These are phyloP conservation scores for Nevesoporus exiguus DNA, from an alignment of 768 basidiomycete species.

Conservation along the genomic window DNA sequence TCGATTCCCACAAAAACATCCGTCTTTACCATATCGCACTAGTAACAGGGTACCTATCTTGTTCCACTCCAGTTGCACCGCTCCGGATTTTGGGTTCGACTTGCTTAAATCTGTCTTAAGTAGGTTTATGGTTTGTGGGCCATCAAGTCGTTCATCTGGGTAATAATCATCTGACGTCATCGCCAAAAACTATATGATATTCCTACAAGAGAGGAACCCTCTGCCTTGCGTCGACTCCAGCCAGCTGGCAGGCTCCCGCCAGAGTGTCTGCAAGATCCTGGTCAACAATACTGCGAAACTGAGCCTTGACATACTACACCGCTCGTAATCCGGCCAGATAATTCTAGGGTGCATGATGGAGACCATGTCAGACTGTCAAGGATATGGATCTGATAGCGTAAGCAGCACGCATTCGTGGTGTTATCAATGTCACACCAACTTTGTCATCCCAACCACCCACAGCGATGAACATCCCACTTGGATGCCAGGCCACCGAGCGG, in stretches of 20 bases:
- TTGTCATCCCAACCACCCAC: constrained; percentile 90
- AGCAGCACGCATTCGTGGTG: neutral
- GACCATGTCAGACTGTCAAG: constrained; percentile 78
- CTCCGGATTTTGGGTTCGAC: constrained; percentile 62
- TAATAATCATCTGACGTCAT: neutral
- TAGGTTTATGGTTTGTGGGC: constrained; percentile 50
- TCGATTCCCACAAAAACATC: neutral
- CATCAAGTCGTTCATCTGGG: constrained; percentile 62
- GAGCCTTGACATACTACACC: constrained; percentile 47
- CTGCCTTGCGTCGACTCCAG: constrained; percentile 76
- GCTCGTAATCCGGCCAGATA: constrained; percentile 52
- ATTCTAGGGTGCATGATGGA: constrained; percentile 57
- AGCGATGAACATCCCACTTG: constrained; percentile 75
- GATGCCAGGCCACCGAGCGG: constrained; percentile 79
- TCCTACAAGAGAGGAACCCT: constrained; percentile 83
- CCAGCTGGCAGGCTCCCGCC: constrained; percentile 88
- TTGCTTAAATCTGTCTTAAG: constrained; percentile 56
- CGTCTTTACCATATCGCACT: constrained; percentile 61
- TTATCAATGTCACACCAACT: constrained; percentile 36
- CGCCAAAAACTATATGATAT: neutral
- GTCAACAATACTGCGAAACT: neutral
- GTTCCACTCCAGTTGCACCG: constrained; percentile 79
- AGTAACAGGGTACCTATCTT: constrained; percentile 69
- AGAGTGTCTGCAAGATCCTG: constrained; percentile 53
- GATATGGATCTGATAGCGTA: constrained; percentile 57